phyloP scores from a whole-genome alignment of 768 basidiomycete species.

The Exsudoporus frostii region DNA sequence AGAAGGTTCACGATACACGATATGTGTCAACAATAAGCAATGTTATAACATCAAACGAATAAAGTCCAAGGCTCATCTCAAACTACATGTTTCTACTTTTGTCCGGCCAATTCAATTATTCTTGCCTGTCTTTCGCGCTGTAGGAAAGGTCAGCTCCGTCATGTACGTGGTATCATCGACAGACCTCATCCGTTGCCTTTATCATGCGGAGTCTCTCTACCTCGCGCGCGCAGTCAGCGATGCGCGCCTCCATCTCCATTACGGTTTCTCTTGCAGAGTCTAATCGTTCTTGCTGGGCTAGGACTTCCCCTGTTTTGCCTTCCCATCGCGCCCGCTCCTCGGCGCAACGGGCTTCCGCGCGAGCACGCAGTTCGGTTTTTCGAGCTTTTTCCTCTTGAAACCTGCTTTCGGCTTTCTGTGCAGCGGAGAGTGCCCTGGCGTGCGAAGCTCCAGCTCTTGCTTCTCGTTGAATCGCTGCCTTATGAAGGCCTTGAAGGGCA shows the following conservation, averaged over 20 bases:
- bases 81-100: constrained; percentile 1
- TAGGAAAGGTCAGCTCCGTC: constrained; percentile 3
- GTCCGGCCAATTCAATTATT: constrained; percentile 36
- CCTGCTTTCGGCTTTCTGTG: constrained; percentile 61
- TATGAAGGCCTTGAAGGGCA: constrained; percentile 68
- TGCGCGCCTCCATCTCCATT: constrained; percentile 53
- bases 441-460: constrained; percentile 52
- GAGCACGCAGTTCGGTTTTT: constrained; percentile 48
- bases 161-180: constrained; percentile 9
- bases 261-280: constrained; percentile 52
- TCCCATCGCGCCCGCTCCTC: constrained; percentile 62
- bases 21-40: background rate
- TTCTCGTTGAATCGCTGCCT: constrained; percentile 63
- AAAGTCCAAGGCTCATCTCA: background rate
- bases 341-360: constrained; percentile 42
- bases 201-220: constrained; percentile 63
- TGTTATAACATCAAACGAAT: background rate
- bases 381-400: constrained; percentile 61
- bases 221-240: constrained; percentile 71
- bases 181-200: constrained; percentile 64
- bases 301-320: constrained; percentile 45
- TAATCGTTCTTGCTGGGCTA: constrained; percentile 45
- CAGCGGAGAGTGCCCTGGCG: constrained; percentile 48
- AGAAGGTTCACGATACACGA: background rate
- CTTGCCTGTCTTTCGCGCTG: constrained; percentile 57